These are phyloP conservation scores for Candida ovalis DNA, from an alignment of 805 yeast species.

Conservation along the genomic window DNA sequence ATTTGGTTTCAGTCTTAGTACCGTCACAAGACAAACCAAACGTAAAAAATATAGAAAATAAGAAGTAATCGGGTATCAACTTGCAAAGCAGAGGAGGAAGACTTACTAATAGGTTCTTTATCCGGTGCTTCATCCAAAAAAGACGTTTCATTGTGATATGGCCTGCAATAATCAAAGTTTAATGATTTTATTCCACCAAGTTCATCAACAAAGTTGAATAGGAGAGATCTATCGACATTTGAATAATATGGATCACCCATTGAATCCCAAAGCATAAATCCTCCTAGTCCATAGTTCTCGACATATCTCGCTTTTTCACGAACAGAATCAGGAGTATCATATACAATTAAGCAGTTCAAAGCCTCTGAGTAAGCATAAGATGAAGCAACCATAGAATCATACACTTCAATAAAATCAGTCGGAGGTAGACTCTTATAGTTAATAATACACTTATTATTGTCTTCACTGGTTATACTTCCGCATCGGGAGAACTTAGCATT, in stretches of 20 bases:
- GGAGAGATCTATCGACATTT: slow-evolving; percentile 35
- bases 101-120: background rate
- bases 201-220: slow-evolving; percentile 43
- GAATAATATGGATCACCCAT: slow-evolving; percentile 55
- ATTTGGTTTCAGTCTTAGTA: too few species aligned
- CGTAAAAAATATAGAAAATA: background rate
- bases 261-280: slow-evolving; percentile 96
- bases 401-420: slow-evolving; percentile 36
- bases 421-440: slow-evolving; percentile 24
- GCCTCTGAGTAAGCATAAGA: slow-evolving; percentile 46
- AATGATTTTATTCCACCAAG: slow-evolving; percentile 24
- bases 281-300: slow-evolving; percentile 49
- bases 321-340: slow-evolving; percentile 60
- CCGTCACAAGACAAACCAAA: too few species aligned
- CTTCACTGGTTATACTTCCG: slow-evolving; percentile 13
- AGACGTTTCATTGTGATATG: background rate
- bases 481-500: slow-evolving; percentile 17
- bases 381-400: slow-evolving; percentile 51
- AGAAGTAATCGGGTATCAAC: background rate
- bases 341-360: slow-evolving; percentile 45
- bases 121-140: background rate
- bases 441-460: slow-evolving; percentile 20
- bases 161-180: background rate
- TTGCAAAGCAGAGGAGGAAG: background rate
- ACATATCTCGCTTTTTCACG: slow-evolving; percentile 59